phyloP scores from a whole-genome alignment of 257 asterid genomes.

The Rubia yunnanensis region DNA sequence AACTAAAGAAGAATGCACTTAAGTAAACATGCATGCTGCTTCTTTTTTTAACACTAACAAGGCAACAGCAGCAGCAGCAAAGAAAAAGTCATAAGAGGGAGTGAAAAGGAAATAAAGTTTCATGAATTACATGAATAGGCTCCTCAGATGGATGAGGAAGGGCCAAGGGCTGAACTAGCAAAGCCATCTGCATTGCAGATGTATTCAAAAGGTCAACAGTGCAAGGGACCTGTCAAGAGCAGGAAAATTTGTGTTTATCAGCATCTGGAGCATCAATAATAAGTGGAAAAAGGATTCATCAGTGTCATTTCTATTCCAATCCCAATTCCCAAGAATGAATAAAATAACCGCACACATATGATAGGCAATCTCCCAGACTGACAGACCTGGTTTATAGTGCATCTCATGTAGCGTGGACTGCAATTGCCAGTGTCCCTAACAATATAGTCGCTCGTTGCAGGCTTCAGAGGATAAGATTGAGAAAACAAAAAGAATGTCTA shows the following conservation, averaged over 20 bases:
- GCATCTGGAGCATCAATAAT: conserved; percentile 16
- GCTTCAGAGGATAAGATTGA: conserved; percentile 40
- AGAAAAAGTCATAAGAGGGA: too few species aligned
- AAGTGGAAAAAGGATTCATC: neutral
- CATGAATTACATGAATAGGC: conserved; percentile 70
- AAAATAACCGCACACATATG: conserved; percentile 10
- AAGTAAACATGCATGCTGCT: too few species aligned
- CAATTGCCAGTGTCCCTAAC: conserved; percentile 94
- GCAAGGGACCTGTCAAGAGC: conserved; percentile 71
- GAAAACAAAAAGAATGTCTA: conserved; percentile 1
- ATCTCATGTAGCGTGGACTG: conserved; percentile 97
- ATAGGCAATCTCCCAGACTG: neutral
- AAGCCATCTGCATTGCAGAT: conserved; percentile 91
- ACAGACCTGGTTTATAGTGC: conserved; percentile 86
- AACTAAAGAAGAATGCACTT: neutral
- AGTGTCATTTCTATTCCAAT: conserved; percentile 1
- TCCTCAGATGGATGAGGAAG: conserved; percentile 97
- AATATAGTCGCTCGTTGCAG: conserved; percentile 92
- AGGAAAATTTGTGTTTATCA: conserved; percentile 13
- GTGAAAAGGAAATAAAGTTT: conserved; percentile 3
- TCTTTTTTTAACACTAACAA: neutral
- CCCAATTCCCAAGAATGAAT: conserved; percentile 11
- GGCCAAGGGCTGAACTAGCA: conserved; percentile 96
- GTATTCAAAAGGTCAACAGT: conserved; percentile 90
- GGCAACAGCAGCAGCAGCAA: neutral